phyloP scores from a whole-genome alignment of 108 stramenopile genomes.

The Cylindrotheca fusiformis region DNA sequence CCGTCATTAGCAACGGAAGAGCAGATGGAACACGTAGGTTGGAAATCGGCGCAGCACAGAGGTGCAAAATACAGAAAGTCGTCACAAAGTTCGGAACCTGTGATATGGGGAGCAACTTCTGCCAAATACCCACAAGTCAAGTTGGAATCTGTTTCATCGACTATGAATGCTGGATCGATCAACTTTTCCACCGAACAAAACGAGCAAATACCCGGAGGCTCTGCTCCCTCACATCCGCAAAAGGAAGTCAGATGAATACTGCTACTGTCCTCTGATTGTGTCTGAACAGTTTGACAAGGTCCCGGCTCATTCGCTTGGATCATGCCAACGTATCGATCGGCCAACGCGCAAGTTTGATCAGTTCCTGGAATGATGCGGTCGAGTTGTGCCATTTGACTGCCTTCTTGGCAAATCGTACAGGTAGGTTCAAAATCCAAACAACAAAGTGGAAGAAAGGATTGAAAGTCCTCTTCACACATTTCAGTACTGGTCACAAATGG shows the following conservation, averaged over 20 bases:
- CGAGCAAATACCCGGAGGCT: neutral
- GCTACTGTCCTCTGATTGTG: too few species aligned
- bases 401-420: too few species aligned
- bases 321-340: neutral
- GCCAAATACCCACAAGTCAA: neutral
- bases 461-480: too few species aligned
- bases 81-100: neutral
- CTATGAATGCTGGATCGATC: neutral
- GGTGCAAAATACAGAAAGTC: neutral
- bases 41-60: neutral
- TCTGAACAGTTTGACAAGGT: too few species aligned
- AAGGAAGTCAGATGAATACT: neutral
- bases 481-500: neutral
- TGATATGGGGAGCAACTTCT: neutral
- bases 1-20: neutral
- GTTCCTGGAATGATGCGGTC: neutral
- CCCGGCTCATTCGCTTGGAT: too few species aligned
- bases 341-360: neutral
- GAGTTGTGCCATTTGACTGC: neutral
- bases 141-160: neutral
- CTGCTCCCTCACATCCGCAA: neutral
- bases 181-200: neutral
- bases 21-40: neutral
- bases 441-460: too few species aligned
- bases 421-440: too few species aligned